These are phyloP conservation scores for Pyrrhoderma noxium DNA, from an alignment of 1,284 basidiomycete genomes.

Conservation along the genomic window DNA sequence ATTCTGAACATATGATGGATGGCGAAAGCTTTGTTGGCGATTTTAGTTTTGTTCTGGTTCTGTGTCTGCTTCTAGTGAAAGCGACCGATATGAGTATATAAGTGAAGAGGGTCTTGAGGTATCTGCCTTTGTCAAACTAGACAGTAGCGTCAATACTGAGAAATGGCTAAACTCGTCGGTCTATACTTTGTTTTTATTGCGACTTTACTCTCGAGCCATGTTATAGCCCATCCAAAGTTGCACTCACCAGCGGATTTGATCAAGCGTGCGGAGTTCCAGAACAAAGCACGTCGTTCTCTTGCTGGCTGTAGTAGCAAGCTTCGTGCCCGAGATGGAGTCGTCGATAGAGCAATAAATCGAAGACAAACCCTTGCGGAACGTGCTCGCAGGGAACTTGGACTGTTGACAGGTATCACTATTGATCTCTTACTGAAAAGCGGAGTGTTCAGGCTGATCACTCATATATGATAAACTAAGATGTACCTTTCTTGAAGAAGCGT, in stretches of 20 bases:
- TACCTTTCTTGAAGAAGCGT: constrained; percentile 12
- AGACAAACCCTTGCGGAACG: not conserved
- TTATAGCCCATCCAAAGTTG: not conserved
- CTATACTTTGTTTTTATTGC: too few species aligned
- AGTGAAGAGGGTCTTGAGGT: too few species aligned
- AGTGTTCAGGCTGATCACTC: not conserved
- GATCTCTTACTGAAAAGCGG: too few species aligned
- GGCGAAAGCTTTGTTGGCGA: too few species aligned
- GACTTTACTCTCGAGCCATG: too few species aligned
- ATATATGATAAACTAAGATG: not conserved
- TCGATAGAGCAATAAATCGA: not conserved
- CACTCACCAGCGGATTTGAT: not conserved
- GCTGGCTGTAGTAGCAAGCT: not conserved
- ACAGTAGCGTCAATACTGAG: too few species aligned
- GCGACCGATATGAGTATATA: too few species aligned
- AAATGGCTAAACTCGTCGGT: too few species aligned
- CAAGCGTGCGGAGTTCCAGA: not conserved
- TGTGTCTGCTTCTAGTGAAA: too few species aligned
- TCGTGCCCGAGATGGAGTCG: not conserved
- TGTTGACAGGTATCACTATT: not conserved
- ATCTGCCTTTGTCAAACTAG: too few species aligned
- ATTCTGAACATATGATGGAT: too few species aligned
- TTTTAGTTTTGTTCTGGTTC: too few species aligned
- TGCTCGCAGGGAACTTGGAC: not conserved
- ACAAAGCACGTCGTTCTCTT: not conserved